These are phyloP conservation scores for Eleusine indica DNA, from an alignment of 176 grass and related monocot genomes.

Conservation along the genomic window DNA sequence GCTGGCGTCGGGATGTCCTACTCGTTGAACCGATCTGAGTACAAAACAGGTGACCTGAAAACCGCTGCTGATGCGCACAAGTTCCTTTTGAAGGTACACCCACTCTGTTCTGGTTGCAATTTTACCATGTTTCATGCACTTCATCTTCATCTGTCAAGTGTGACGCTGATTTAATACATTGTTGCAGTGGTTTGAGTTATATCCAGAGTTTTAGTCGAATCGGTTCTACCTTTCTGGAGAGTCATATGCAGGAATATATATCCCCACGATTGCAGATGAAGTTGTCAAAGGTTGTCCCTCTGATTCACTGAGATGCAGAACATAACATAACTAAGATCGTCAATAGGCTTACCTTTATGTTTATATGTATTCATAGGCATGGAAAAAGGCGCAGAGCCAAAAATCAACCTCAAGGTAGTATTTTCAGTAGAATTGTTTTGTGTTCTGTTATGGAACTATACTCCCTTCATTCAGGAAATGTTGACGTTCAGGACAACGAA, in stretches of 20 bases:
- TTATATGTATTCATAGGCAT: conserved; percentile 48
- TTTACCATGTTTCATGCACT: not conserved
- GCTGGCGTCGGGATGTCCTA: conserved; percentile 87
- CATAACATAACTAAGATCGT: not conserved
- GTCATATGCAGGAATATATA: conserved; percentile 84
- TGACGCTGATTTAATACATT: not conserved
- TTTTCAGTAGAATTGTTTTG: not conserved
- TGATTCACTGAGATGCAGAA: not conserved
- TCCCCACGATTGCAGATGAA: conserved; percentile 74
- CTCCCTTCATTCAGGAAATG: no score
- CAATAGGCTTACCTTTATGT: not conserved
- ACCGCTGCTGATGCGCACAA: conserved; percentile 76
- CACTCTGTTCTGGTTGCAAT: not conserved
- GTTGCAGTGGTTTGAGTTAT: conserved; percentile 81
- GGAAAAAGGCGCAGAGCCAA: conserved; percentile 51
- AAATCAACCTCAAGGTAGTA: conserved; percentile 76
- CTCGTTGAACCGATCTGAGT: conserved; percentile 70
- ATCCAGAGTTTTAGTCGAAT: conserved; percentile 68
- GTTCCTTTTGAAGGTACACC: conserved; percentile 76
- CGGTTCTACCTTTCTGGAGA: conserved; percentile 87
- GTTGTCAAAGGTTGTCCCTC: conserved; percentile 65
- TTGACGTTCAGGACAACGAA: no score
- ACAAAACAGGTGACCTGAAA: conserved; percentile 76
- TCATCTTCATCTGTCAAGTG: not conserved
- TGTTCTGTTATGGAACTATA: not conserved